Base-by-base conservation (phyloP, 208 protist species). In the Phytomonas sp. region DNA sequence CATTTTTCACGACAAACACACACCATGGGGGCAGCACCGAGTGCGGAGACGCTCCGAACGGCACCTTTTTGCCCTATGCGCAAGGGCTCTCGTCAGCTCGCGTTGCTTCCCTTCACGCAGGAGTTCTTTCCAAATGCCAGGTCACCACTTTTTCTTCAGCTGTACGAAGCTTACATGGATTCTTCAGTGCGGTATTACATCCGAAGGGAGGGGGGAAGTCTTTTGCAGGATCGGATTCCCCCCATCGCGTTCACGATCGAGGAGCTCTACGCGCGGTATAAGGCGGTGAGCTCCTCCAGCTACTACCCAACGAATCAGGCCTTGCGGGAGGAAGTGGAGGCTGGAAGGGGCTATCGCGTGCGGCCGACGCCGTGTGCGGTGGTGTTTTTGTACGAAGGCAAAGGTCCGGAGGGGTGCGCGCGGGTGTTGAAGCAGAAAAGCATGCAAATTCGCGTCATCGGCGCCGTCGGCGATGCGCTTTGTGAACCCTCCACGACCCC, bases 141-240 rank as follows among this genome's bases (percentile, higher is more conserved):
- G 59, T 83, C 71, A 67, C 60, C 67, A 1, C 77, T 88, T 37
- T 86, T 92, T 64, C 28, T 33, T 37, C 87, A 89, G 72, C 66
- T 92, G 3, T 91, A 83, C 68, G 76, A 82, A 17, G 80, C 78
- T 1, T 83, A 83, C 68, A 79, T 60, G 7, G 82, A 88, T 66
- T 77, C 85, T 4, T 87, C 78, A 28, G 85, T 91, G 53, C 82
- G 85, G 37, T 91, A 91, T 77, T 91, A 91, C 76, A 69, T 81
- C 61, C 81, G 84, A 0, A 68, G 78, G 61, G 65, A 77, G 7
- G 64, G 74, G 29, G 59, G 63, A 26, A 72, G 79, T 36, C 59
- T 74, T 11, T 63, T 76, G 32, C 72, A 83, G 61, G 81, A 84
- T 62, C 63, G 62, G n/a, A 85, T 87, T 68, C 81, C 84, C 5